Evolutionary conservation across 805 yeast species (phyloP).

Genomic region (Pichia exigua): DNA sequence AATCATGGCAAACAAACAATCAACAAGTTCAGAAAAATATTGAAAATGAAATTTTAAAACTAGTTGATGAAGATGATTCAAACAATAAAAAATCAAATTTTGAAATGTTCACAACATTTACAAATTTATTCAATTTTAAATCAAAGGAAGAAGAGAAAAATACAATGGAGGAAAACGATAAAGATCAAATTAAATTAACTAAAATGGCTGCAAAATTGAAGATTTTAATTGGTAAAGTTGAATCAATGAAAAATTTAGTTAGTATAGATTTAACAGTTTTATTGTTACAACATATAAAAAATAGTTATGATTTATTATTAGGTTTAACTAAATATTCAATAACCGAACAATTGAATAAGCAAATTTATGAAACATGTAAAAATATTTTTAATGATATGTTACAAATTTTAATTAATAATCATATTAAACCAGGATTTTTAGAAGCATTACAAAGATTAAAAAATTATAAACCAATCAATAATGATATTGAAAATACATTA

Average conservation of each 20-base stretch:
- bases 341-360: slow-evolving; percentile 24
- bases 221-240: slow-evolving; percentile 65
- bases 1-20: slow-evolving; percentile 33
- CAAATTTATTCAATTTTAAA: slow-evolving; percentile 46
- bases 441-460: slow-evolving; percentile 66
- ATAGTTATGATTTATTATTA: slow-evolving; percentile 51
- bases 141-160: slow-evolving; percentile 8
- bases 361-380: slow-evolving; percentile 34
- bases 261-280: slow-evolving; percentile 74
- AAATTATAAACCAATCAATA: slow-evolving; percentile 57
- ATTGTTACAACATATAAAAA: slow-evolving; percentile 60
- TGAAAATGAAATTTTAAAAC: slow-evolving; percentile 32
- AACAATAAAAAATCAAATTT: slow-evolving; percentile 26
- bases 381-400: slow-evolving; percentile 64
- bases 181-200: slow-evolving; percentile 33
- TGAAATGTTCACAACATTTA: slow-evolving; percentile 57
- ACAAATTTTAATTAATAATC: slow-evolving; percentile 57
- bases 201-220: slow-evolving; percentile 78
- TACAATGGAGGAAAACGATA: slow-evolving; percentile 16
- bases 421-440: slow-evolving; percentile 77
- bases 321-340: slow-evolving; percentile 32
- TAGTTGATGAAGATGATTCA: slow-evolving; percentile 24
- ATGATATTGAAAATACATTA: slow-evolving; percentile 31
- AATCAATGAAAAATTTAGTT: slow-evolving; percentile 66
- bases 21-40: slow-evolving; percentile 31